These are phyloP conservation scores for Madurella fahalii DNA, from an alignment of 2,329 filamentous ascomycete species.

Conservation along the genomic window DNA sequence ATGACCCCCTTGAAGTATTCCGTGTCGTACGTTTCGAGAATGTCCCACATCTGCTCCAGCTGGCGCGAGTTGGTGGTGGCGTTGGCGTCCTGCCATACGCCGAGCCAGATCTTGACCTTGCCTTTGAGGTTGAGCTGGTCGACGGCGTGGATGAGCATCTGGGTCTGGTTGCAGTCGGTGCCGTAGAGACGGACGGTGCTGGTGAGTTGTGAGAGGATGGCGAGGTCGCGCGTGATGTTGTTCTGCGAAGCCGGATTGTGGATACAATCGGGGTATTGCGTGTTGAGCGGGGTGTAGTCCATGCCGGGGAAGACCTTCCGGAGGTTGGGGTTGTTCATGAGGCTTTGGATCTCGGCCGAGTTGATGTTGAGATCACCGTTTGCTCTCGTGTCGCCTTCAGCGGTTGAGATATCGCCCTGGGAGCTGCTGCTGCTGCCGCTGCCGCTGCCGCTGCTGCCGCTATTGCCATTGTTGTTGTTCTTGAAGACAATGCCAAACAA, in stretches of 20 bases:
- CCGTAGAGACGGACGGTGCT: slow-evolving; percentile 87
- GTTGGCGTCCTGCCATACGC: slow-evolving; percentile 88
- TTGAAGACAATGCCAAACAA: slow-evolving; percentile 68
- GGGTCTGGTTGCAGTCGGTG: slow-evolving; percentile 95
- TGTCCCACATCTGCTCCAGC: slow-evolving; percentile 75
- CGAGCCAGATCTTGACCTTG: slow-evolving; percentile 83
- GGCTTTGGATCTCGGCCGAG: slow-evolving; percentile 71
- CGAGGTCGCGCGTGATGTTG: slow-evolving; percentile 87
- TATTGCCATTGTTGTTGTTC: slow-evolving; percentile 35
- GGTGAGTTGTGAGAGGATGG: slow-evolving; percentile 84
- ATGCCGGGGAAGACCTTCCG: slow-evolving; percentile 95
- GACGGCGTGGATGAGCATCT: slow-evolving; percentile 86
- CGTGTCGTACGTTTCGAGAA: slow-evolving; percentile 65
- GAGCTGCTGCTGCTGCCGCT: slow-evolving; percentile 28
- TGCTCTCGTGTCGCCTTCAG: slow-evolving; percentile 53
- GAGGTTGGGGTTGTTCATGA: slow-evolving; percentile 75
- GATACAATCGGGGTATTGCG: slow-evolving; percentile 83
- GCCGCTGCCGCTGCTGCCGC: slow-evolving; percentile 12
- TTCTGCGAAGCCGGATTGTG: slow-evolving; percentile 80
- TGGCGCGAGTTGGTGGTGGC: slow-evolving; percentile 79
- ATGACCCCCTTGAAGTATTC: slow-evolving; percentile 78
- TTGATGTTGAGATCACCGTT: slow-evolving; percentile 71
- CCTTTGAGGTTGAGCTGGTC: slow-evolving; percentile 66
- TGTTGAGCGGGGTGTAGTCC: slow-evolving; percentile 89
- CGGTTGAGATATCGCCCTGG: slow-evolving; percentile 40